These are phyloP conservation scores for Flaveria sonorensis DNA, from an alignment of 129 eudicot species.

Conservation along the genomic window DNA sequence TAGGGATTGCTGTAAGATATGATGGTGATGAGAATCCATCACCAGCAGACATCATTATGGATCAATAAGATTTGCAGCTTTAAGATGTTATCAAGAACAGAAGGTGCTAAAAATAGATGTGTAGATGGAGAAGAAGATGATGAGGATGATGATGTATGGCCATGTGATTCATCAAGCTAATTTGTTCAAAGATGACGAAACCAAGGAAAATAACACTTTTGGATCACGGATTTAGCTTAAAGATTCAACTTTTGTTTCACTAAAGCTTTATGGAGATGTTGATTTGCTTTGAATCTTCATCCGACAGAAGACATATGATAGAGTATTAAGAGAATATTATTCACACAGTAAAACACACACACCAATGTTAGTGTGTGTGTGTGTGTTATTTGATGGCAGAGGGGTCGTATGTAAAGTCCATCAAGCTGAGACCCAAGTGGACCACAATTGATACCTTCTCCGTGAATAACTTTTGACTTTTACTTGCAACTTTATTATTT, in stretches of 20 bases:
- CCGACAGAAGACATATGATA: not conserved
- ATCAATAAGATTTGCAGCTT: not conserved
- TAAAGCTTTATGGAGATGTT: not conserved
- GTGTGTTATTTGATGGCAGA: slow-evolving; percentile 12
- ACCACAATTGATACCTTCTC: slow-evolving; percentile 44
- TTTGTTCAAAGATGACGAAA: slow-evolving; percentile 34
- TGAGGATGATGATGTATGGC: slow-evolving; percentile 29
- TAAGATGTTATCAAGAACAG: not conserved
- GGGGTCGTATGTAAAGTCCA: slow-evolving; percentile 41
- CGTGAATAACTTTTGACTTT: slow-evolving; percentile 47
- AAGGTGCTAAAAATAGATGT: slow-evolving; percentile 38
- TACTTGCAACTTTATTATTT: slow-evolving; percentile 15
- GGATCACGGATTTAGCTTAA: not conserved
- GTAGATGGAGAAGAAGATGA: not conserved
- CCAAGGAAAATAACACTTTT: not conserved
- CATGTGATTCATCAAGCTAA: slow-evolving; percentile 30
- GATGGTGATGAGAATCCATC: slow-evolving; percentile 34
- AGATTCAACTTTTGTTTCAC: not conserved
- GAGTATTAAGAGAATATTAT: slow-evolving; percentile 18
- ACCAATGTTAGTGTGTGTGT: not conserved
- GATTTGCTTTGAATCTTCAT: slow-evolving; percentile 11
- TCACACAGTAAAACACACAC: slow-evolving; percentile 11
- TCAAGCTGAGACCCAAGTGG: slow-evolving; percentile 39
- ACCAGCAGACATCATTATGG: slow-evolving; percentile 22
- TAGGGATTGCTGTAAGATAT: slow-evolving; percentile 29